Base-by-base conservation (phyloP, 176 grass and related monocot genomes). In the Avena insularis region DNA sequence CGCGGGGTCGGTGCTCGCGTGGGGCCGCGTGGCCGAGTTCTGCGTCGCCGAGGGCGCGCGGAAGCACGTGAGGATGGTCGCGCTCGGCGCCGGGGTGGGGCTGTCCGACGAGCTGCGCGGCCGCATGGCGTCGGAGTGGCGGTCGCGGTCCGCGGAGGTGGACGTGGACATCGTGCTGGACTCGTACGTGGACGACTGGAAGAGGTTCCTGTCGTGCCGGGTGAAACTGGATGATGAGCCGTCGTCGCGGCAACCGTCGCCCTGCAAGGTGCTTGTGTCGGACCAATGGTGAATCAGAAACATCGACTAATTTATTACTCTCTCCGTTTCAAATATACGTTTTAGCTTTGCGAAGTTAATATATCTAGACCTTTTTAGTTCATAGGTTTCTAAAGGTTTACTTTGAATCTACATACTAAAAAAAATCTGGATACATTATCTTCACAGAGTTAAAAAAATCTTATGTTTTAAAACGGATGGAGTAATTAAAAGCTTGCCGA, bases 1-100 rank as follows among this genome's bases (percentile, higher is more conserved):
- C 63, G 79, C 46, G 1, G 79, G 79, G 25, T 46, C 83, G 58
- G 83, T 54, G 72, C 83, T 85, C 20, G 73, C 59, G 12, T 85
- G 83, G 83, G 83, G 73, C 46, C 72, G 72, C 45, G 83, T 50
- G 71, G 71, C 83, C 27, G 71, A 6, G 45, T 85, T 85, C 83
- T 77, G 83, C 29, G 59, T 77, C 38, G 54, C n/a, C 9, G 21
- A 19, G 54, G 25, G 21, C 16, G 72, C 7, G 19, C 57, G 51
- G 27, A 13, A 4, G 72, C 72, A 3, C 59, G 46, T 77, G 27
- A 15, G 57, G 59, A 40, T 85, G 59, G 73, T 78, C 2, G 83
- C 83, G 47, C 62, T 58, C 75, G 84, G 63, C 46, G 59, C 2
- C 50, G 75, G 9, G 10, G 84, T 86, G 36, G 33, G 5, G 62